A percentile compares a stretch with the other conserved stretches of the same genome.
Conservation (phyloP, 2,329 filamentous ascomycete genomes). For the Fusarium bactridioides region DNA sequence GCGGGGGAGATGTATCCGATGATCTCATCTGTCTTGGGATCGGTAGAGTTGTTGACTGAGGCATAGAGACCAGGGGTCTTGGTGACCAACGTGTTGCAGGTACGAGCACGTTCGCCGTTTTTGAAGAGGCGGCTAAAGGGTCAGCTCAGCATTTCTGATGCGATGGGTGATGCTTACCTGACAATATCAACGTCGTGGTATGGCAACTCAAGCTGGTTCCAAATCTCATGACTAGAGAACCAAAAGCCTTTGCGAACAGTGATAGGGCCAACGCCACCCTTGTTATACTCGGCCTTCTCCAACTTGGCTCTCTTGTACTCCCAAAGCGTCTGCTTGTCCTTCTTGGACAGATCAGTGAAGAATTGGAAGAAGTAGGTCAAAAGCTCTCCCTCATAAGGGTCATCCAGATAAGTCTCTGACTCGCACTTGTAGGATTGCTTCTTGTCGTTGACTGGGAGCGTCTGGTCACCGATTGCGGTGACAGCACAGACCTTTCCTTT, state of each 20-base stretch:
- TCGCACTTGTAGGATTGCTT: slow-evolving; percentile 49
- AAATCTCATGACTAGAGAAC: slow-evolving; percentile 53
- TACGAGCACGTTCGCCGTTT: slow-evolving; percentile 52
- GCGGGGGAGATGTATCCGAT: slow-evolving; percentile 52
- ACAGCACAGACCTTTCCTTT: slow-evolving; percentile 52
- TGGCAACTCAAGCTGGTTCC: slow-evolving; percentile 53
- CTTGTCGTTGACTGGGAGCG: slow-evolving; percentile 40
- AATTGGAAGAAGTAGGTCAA: slow-evolving; percentile 53
- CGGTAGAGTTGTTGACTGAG: slow-evolving; percentile 53
- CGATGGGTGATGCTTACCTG: slow-evolving; percentile 25
- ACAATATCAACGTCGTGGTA: slow-evolving; percentile 53
- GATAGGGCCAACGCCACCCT: slow-evolving; percentile 49
- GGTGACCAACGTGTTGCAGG: slow-evolving; percentile 51
- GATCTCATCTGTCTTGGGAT: slow-evolving; percentile 47
- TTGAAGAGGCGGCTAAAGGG: slow-evolving; percentile 45
- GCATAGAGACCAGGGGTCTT: slow-evolving; percentile 51
- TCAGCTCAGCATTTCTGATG: accelerated
- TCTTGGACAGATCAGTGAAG: slow-evolving; percentile 44
- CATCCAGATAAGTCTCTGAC: slow-evolving; percentile 46
- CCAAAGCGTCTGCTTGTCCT: slow-evolving; percentile 49
- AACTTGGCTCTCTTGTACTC: slow-evolving; percentile 49
- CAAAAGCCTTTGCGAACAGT: slow-evolving; percentile 53
- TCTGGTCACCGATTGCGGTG: slow-evolving; percentile 47
- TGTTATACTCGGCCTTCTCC: slow-evolving; percentile 48
- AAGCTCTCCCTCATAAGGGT: slow-evolving; percentile 55